phyloP scores from a whole-genome alignment of 2,329 filamentous ascomycete genomes.

The Geoglossum cookeanum region DNA sequence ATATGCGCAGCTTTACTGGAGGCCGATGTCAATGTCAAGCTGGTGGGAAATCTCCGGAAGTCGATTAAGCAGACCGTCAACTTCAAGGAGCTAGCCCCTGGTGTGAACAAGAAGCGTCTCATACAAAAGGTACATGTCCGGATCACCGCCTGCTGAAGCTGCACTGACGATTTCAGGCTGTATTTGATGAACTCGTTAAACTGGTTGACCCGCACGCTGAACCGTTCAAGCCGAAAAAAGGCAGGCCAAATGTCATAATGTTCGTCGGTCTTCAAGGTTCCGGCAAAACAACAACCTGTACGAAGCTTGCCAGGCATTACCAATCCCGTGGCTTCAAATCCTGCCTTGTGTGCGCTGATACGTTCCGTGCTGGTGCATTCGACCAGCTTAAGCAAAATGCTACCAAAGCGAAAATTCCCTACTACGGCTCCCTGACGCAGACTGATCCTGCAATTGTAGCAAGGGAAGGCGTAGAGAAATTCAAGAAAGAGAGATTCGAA shows the following conservation, averaged over 20 bases:
- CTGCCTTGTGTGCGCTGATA: conserved; percentile 91
- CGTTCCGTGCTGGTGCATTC: conserved; percentile 94
- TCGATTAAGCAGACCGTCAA: conserved; percentile 83
- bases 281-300: conserved; percentile 96
- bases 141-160: neutral
- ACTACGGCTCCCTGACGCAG: conserved; percentile 91
- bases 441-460: conserved; percentile 89
- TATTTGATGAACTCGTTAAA: conserved; percentile 90
- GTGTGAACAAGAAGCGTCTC: conserved; percentile 93
- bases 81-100: conserved; percentile 78
- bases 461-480: conserved; percentile 90
- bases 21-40: conserved; percentile 90
- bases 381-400: conserved; percentile 98
- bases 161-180: conserved; percentile 29
- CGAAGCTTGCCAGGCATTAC: conserved; percentile 89
- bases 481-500: conserved; percentile 97
- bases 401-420: conserved; percentile 96
- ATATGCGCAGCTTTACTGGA: conserved; percentile 90
- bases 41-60: conserved; percentile 79
- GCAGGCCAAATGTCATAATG: conserved; percentile 95
- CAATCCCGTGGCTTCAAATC: conserved; percentile 82
- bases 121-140: conserved; percentile 53
- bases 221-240: conserved; percentile 92
- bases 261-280: conserved; percentile 96
- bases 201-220: conserved; percentile 92